Evolutionary conservation across 345 rosid species (phyloP).

Genomic region (Cochlearia excelsa): DNA sequence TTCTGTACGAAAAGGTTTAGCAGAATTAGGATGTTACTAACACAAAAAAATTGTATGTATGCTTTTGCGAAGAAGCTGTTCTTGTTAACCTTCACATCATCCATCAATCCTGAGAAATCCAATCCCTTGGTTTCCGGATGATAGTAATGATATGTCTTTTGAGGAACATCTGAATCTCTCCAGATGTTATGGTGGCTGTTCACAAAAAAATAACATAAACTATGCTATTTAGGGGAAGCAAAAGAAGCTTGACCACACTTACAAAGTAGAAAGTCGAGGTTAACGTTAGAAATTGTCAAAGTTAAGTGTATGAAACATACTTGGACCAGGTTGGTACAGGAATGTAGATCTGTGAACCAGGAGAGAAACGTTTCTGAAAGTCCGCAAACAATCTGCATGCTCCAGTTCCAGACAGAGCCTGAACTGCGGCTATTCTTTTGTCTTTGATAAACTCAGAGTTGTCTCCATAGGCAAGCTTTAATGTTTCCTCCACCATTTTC

Average conservation of each 20-base stretch:
- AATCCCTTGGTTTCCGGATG: conserved; percentile 82
- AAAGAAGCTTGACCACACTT: conserved; percentile 13
- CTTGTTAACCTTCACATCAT: conserved; percentile 69
- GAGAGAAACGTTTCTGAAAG: conserved; percentile 83
- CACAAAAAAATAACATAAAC: conserved; percentile 21
- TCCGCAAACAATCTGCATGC: conserved; percentile 97
- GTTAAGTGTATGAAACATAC: conserved; percentile 45
- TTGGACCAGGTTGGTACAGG: conserved; percentile 96
- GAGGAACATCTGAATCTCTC: conserved; percentile 92
- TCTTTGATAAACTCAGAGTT: conserved; percentile 73
- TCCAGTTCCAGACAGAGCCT: conserved; percentile 92
- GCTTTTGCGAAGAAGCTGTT: conserved; percentile 10
- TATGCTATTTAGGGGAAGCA: neutral
- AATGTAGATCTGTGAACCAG: conserved; percentile 82
- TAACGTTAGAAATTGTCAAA: neutral
- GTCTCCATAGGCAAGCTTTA: conserved; percentile 93
- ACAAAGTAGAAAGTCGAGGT: neutral
- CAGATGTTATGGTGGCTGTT: conserved; percentile 97
- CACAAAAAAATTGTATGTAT: conserved; percentile 1
- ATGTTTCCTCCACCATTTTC: conserved; percentile 80
- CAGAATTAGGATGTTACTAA: conserved; percentile 4
- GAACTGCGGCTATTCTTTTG: conserved; percentile 86
- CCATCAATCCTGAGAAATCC: conserved; percentile 81
- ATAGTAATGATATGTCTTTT: conserved; percentile 78
- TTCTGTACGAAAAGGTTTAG: conserved; percentile 43